These are phyloP conservation scores for Mayamaea pseudoterrestris DNA, from an alignment of 108 stramenopile species.

Conservation along the genomic window DNA sequence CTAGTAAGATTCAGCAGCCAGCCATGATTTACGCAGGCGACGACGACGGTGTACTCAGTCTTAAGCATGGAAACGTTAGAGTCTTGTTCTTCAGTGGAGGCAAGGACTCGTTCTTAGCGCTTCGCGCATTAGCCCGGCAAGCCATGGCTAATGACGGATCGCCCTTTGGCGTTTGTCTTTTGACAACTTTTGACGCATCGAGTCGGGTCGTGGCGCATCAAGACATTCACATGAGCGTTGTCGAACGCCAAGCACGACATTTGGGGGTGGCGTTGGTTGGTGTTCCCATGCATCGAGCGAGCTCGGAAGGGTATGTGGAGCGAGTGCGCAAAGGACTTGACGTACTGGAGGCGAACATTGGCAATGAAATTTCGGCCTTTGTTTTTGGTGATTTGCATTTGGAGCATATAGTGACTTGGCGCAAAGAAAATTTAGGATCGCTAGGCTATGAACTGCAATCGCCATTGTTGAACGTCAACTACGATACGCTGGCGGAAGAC, in stretches of 20 bases:
- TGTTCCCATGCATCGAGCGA: constrained; percentile 61
- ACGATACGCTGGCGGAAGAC: constrained; percentile 44
- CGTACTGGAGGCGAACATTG: constrained; percentile 14
- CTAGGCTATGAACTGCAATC: constrained; percentile 43
- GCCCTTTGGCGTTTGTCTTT: constrained; percentile 51
- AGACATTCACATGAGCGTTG: constrained; percentile 53
- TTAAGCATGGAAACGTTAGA: constrained; percentile 28
- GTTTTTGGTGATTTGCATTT: constrained; percentile 91
- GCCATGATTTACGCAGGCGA: constrained; percentile 39
- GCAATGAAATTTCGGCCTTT: constrained; percentile 20
- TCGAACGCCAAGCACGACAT: constrained; percentile 61
- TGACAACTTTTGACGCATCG: constrained; percentile 81
- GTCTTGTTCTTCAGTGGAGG: constrained; percentile 86
- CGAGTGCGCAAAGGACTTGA: constrained; percentile 47
- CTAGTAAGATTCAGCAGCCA: constrained; percentile 48
- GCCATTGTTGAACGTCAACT: constrained; percentile 59
- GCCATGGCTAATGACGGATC: constrained; percentile 1
- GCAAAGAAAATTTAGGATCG: constrained; percentile 35
- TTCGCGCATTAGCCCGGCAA: constrained; percentile 52
- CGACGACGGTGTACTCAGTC: constrained; percentile 1
- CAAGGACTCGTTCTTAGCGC: constrained; percentile 84
- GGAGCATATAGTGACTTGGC: constrained; percentile 79
- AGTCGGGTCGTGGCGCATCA: constrained; percentile 80
- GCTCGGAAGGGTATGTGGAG: constrained; percentile 47
- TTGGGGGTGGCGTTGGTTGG: constrained; percentile 65